Conservation (phyloP, 2,329 filamentous ascomycete genomes). For the Diaporthe sp. region DNA sequence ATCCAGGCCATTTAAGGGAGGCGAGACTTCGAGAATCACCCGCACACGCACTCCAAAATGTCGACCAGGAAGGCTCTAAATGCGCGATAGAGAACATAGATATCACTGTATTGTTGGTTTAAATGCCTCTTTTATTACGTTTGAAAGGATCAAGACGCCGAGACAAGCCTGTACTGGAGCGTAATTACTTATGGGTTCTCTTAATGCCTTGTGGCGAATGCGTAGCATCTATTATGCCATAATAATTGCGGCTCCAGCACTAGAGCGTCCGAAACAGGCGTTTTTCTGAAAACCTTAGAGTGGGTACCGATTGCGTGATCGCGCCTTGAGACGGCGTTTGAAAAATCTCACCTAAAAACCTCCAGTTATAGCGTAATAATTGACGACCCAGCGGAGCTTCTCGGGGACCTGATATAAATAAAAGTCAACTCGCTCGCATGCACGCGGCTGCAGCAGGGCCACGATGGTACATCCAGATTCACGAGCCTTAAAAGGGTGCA, state of each 20-base stretch:
- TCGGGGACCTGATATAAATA: conserved; percentile 8
- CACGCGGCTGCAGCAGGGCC: neutral
- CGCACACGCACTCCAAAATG: neutral
- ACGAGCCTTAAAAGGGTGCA: conserved; percentile 1
- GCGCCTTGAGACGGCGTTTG: conserved; percentile 11
- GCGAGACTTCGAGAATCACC: too few relatives aligned
- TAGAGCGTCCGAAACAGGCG: neutral
- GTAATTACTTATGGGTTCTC: neutral
- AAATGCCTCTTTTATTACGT: neutral
- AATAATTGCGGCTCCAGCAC: conserved; percentile 12
- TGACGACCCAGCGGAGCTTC: neutral
- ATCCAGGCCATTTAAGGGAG: too few relatives aligned
- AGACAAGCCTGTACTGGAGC: too few relatives aligned
- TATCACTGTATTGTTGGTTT: neutral
- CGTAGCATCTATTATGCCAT: conserved; percentile 19
- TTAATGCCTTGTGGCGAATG: neutral
- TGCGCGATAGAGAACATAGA: neutral
- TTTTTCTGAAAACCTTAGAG: neutral
- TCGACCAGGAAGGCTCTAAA: neutral
- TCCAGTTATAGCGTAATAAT: conserved; percentile 28
- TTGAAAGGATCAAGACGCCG: neutral
- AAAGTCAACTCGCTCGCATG: conserved; percentile 4
- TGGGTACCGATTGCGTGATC: conserved; percentile 29
- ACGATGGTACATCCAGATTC: conserved; percentile 8
- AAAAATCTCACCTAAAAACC: neutral